A percentile compares a stretch with the other conserved stretches of the same genome.
phyloP scores from a whole-genome alignment of 352 stramenopile species.

The Aphanomyces astaci region DNA sequence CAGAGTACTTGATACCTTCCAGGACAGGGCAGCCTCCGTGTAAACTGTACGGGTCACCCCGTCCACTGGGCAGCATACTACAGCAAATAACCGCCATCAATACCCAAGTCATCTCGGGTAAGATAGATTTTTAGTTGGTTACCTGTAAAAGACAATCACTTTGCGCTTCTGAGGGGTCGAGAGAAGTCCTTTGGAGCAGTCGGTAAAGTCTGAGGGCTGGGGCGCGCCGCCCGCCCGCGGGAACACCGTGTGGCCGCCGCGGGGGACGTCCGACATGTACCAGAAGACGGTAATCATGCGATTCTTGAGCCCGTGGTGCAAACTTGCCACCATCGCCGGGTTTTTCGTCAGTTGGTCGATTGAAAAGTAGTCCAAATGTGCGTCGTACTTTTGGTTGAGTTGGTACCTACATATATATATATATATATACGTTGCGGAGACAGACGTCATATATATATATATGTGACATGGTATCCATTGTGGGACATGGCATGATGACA shows the following conservation, averaged over 20 bases:
- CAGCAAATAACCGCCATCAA: too few species aligned
- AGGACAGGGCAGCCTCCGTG: conserved; percentile 62
- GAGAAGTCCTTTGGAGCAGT: conserved; percentile 53
- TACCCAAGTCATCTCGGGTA: too few species aligned
- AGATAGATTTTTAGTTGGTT: not conserved
- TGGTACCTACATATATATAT: conserved; percentile 50
- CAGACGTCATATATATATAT: too few species aligned
- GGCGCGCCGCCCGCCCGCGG: conserved; percentile 42
- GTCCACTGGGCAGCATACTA: conserved; percentile 54
- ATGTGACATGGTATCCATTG: too few species aligned
- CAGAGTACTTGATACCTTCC: conserved; percentile 65
- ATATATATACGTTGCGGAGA: too few species aligned
- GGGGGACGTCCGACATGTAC: conserved; percentile 78
- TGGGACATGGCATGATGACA: too few species aligned
- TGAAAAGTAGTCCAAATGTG: conserved; percentile 62
- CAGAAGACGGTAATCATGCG: conserved; percentile 81
- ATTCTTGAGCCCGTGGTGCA: conserved; percentile 69
- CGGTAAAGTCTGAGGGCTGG: conserved; percentile 40
- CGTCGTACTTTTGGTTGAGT: conserved; percentile 65
- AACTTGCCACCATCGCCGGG: conserved; percentile 35
- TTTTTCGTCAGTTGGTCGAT: conserved; percentile 37
- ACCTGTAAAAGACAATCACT: conserved; percentile 68
- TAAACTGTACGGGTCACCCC: conserved; percentile 53
- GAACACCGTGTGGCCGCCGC: conserved; percentile 66
- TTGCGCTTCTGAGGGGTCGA: conserved; percentile 64